These are phyloP conservation scores for Fagopyrum esculentum DNA, from an alignment of 148 eudicot genomes.

Conservation along the genomic window DNA sequence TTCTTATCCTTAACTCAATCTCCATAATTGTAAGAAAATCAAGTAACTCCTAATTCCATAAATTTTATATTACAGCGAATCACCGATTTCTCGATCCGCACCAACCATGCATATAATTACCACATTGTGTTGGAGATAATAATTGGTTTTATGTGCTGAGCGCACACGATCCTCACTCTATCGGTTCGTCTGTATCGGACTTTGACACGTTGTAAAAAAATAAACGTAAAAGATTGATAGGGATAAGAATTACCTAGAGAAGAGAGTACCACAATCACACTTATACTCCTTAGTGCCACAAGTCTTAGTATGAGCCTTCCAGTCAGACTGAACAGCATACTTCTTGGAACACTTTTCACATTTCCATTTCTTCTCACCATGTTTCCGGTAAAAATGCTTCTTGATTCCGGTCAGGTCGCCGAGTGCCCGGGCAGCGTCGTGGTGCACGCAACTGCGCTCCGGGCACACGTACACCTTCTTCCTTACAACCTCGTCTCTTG, in stretches of 20 bases:
- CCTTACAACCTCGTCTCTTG: constrained; percentile 47
- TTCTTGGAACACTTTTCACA: constrained; percentile 85
- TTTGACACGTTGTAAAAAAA: too few relatives aligned
- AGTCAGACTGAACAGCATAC: constrained; percentile 96
- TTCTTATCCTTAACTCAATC: too few relatives aligned
- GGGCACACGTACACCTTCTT: constrained; percentile 93
- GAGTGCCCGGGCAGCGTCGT: constrained; percentile 80
- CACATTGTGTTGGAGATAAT: too few relatives aligned
- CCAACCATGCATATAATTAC: neutral
- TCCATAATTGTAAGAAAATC: too few relatives aligned
- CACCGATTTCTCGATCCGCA: neutral
- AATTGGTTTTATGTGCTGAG: too few relatives aligned
- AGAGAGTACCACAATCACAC: constrained; percentile 96
- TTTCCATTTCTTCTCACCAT: constrained; percentile 94
- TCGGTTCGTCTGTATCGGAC: too few relatives aligned
- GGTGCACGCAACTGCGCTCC: constrained; percentile 67
- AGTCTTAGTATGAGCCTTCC: constrained; percentile 92
- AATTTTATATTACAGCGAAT: too few relatives aligned
- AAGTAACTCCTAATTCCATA: too few relatives aligned
- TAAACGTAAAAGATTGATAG: neutral
- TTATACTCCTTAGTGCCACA: constrained; percentile 93
- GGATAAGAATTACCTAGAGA: constrained; percentile 57
- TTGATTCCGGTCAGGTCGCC: constrained; percentile 92
- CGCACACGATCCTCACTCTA: too few relatives aligned
- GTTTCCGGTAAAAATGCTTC: constrained; percentile 83